These are phyloP conservation scores for Trametes polyzona DNA, from an alignment of 1,284 basidiomycete genomes.

Conservation along the genomic window DNA sequence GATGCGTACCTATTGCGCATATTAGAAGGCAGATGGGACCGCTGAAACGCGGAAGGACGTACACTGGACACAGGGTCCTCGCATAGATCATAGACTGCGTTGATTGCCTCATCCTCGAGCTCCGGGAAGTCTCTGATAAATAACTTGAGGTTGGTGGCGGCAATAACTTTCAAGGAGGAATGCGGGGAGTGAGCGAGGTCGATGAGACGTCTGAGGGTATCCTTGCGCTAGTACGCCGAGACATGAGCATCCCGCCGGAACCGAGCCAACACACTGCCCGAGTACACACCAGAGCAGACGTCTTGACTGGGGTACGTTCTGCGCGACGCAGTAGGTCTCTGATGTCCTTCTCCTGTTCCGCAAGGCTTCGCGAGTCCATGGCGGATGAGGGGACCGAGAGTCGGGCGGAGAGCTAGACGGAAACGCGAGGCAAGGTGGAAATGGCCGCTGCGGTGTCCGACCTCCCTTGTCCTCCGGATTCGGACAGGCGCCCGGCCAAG, in stretches of 20 bases:
- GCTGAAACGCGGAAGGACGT: constrained; percentile 17
- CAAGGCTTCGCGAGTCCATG: constrained; percentile 29
- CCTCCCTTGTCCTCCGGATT: not conserved
- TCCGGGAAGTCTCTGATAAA: constrained; percentile 71
- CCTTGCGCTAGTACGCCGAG: constrained; percentile 34
- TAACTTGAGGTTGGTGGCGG: constrained; percentile 57
- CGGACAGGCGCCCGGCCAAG: not conserved
- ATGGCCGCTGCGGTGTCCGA: not conserved
- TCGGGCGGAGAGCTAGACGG: not conserved
- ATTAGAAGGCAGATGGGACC: constrained; percentile 11
- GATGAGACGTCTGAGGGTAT: constrained; percentile 42
- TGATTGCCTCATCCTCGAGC: constrained; percentile 71
- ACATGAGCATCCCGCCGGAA: not conserved
- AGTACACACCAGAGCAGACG: constrained; percentile 30
- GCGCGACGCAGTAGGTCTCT: constrained; percentile 36
- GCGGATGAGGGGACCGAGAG: not conserved
- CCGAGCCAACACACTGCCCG: not conserved
- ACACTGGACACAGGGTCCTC: constrained; percentile 67
- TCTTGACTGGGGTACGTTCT: constrained; percentile 34
- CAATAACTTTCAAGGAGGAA: constrained; percentile 52
- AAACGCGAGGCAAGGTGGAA: not conserved
- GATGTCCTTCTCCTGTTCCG: constrained; percentile 38
- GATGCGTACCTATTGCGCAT: constrained; percentile 59
- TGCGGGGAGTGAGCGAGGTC: constrained; percentile 42
- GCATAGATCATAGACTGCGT: constrained; percentile 75